Evolutionary conservation across 2,329 filamentous ascomycete species (phyloP).

Genomic region (Rosellinia necatrix): DNA sequence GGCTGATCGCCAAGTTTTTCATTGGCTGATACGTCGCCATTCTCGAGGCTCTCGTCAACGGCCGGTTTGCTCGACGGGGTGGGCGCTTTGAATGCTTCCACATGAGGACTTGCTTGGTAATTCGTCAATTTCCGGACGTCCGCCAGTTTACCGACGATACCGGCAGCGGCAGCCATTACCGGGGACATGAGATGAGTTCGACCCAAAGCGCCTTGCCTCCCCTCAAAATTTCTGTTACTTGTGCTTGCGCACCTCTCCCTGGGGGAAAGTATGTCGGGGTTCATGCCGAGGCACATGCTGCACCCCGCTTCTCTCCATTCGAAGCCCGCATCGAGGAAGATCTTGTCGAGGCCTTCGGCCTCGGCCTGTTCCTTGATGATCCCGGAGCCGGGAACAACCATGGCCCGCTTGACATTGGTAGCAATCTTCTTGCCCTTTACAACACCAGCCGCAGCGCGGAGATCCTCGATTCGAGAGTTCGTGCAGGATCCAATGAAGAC

Average conservation of each 20-base stretch:
- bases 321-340: slow-evolving; percentile 90
- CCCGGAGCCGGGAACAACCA: slow-evolving; percentile 96
- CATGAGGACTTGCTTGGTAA: slow-evolving; percentile 62
- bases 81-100: slow-evolving; percentile 56
- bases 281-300: slow-evolving; percentile 99
- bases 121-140: slow-evolving; percentile 82
- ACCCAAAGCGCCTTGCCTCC: slow-evolving; percentile 87
- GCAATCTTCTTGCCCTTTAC: slow-evolving; percentile 89
- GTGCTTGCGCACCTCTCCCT: slow-evolving; percentile 94
- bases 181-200: slow-evolving; percentile 97
- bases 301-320: slow-evolving; percentile 98
- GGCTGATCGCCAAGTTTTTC: slow-evolving; percentile 62
- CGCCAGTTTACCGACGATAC: slow-evolving; percentile 85
- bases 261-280: slow-evolving; percentile 93
- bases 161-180: slow-evolving; percentile 92
- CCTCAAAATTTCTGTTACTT: slow-evolving; percentile 97
- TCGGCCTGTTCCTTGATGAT: slow-evolving; percentile 93
- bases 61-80: slow-evolving; percentile 49
- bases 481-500: slow-evolving; percentile 98
- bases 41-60: slow-evolving; percentile 57
- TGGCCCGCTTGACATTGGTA: slow-evolving; percentile 85
- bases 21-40: slow-evolving; percentile 53
- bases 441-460: slow-evolving; percentile 83
- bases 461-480: slow-evolving; percentile 94
- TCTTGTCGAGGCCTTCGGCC: slow-evolving; percentile 87